Base-by-base conservation (phyloP, 2,329 filamentous ascomycete species). In the Helminthosporium solani region DNA sequence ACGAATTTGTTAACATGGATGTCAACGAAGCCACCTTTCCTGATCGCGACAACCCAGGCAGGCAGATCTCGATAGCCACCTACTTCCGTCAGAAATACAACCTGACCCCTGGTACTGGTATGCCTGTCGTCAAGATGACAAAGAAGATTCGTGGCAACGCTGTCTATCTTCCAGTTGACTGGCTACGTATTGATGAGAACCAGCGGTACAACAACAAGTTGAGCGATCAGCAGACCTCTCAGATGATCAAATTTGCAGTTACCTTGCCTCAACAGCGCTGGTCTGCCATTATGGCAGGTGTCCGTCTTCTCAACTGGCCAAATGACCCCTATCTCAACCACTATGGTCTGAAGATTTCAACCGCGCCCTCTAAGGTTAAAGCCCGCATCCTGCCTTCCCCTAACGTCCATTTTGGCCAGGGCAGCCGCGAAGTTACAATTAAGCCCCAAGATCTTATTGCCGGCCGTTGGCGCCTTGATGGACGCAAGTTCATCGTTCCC, bases 201-300 rank as follows among this genome's bases (percentile, higher is more conserved):
- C 79, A 84, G 64, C 77, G 78, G 2, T 84, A 81, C 58, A 73
- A 71, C 2, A 78, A 71, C 63, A 85, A 85, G 68, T 65, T 84
- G 37, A 77, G 77, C 40, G 80, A 83, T 44, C 60, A 63, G 0
- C 78, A 95, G 72, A 96, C 92, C 0, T 75, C 85, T 0, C 73
- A 79, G 4, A 99, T 99, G 94, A 96, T 99, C 74, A 92, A 87
- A 68, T 90, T 92, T 60, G 91, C 92, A 0, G 92, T 96, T 3
- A 89, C 87, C 5, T 80, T 85, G 1, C 94, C 94, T 0, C 66
- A 68, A 0, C 67, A 83, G 23, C 87, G 94, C n/a, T 80, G 82
- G 54, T 58, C 66, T 0, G 82, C 87, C 16, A 90, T 97, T 56
- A 73, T 83, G 39, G 67, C 79, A 3, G 87, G 87, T 14, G 80